Conservation (phyloP, 2,329 filamentous ascomycete genomes). For the Pestalotiopsis sp. region DNA sequence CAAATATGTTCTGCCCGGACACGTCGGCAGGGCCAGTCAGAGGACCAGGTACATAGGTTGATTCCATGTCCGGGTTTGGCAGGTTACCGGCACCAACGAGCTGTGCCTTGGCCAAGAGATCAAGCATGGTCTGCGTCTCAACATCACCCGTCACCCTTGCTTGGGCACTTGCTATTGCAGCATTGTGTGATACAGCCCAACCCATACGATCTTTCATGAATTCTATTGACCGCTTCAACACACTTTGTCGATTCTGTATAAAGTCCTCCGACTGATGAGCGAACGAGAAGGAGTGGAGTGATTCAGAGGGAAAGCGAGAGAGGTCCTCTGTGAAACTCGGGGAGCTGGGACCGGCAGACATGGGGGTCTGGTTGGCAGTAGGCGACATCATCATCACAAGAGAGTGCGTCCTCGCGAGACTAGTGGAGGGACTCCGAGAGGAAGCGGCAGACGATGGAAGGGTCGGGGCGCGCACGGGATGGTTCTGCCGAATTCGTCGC, state of each 20-base stretch:
- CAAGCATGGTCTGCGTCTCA: conserved; percentile 88
- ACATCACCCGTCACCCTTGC: conserved; percentile 80
- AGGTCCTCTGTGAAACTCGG: conserved; percentile 87
- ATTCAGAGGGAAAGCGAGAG: conserved; percentile 90
- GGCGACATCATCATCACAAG: conserved; percentile 68
- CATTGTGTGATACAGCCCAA: conserved; percentile 71
- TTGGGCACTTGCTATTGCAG: conserved; percentile 80
- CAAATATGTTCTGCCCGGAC: conserved; percentile 80
- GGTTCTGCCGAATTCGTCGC: conserved; percentile 89
- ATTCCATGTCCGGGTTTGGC: conserved; percentile 49
- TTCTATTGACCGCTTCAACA: conserved; percentile 90
- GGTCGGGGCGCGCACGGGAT: conserved; percentile 66
- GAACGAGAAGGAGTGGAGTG: conserved; percentile 97
- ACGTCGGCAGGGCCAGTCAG: conserved; percentile 79
- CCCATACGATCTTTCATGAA: conserved; percentile 94
- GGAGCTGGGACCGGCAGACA: conserved; percentile 67
- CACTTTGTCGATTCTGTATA: conserved; percentile 88
- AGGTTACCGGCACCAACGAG: conserved; percentile 71
- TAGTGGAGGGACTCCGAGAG: conserved; percentile 61
- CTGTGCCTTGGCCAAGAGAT: conserved; percentile 81
- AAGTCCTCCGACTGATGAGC: conserved; percentile 93
- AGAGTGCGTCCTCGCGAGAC: conserved; percentile 69
- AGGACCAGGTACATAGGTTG: conserved; percentile 56
- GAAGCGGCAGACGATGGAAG: conserved; percentile 66
- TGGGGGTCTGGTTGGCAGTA: conserved; percentile 49